Evolutionary conservation across 1,284 basidiomycete genomes (phyloP).

Genomic region (Marasmius sp.): DNA sequence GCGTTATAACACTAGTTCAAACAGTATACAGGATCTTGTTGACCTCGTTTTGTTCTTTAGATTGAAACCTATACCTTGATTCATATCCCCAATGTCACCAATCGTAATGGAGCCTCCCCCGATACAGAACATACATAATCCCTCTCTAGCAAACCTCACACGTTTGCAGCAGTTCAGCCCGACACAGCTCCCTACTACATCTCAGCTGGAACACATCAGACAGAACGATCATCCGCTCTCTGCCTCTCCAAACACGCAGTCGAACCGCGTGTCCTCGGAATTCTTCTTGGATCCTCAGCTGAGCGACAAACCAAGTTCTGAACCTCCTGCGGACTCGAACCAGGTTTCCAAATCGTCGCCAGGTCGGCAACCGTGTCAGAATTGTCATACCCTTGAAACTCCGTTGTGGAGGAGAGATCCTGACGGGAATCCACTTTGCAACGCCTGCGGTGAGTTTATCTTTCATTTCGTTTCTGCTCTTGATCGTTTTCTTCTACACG

Average conservation of each 20-base stretch:
- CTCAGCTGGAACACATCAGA: background rate
- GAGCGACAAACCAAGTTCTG: background rate
- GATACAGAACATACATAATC: slow-evolving; percentile 40
- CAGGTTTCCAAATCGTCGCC: slow-evolving; percentile 20
- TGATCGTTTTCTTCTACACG: slow-evolving; percentile 30
- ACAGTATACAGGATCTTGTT: slow-evolving; percentile 9
- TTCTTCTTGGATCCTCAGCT: slow-evolving; percentile 7
- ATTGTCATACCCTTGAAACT: slow-evolving; percentile 73
- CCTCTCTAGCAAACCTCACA: slow-evolving; percentile 34
- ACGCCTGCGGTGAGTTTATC: slow-evolving; percentile 77
- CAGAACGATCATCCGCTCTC: background rate
- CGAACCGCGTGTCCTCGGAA: background rate
- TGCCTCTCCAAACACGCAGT: background rate
- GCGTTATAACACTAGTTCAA: slow-evolving; percentile 13
- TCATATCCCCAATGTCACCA: slow-evolving; percentile 30
- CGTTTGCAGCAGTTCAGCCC: slow-evolving; percentile 37
- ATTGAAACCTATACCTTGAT: background rate
- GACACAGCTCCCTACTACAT: background rate
- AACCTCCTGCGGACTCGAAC: slow-evolving; percentile 11
- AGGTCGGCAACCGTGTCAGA: slow-evolving; percentile 51
- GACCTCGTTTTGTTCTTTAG: slow-evolving; percentile 19
- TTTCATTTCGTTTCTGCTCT: slow-evolving; percentile 28
- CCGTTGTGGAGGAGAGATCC: slow-evolving; percentile 81
- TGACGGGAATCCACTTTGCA: slow-evolving; percentile 81
- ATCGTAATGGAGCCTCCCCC: slow-evolving; percentile 47